phyloP scores from a whole-genome alignment of 768 basidiomycete species.

The Calocybe gangraenosa region DNA sequence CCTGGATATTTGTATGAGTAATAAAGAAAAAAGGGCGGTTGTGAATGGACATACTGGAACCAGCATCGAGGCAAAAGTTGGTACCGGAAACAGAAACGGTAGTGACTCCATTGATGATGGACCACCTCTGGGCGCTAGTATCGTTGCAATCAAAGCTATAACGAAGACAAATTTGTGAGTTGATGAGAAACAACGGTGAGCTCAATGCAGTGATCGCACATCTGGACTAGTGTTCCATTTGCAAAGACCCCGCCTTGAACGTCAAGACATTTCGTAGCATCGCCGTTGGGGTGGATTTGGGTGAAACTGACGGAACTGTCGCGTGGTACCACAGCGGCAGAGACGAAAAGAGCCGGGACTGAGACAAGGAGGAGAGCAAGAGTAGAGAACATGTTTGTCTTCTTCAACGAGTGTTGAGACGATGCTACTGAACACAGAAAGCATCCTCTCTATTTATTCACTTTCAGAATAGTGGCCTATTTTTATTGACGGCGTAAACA shows the following conservation, averaged over 20 bases:
- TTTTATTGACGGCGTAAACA: too few relatives aligned
- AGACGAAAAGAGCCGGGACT: background rate
- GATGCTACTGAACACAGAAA: background rate
- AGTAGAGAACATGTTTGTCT: background rate
- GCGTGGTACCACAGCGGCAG: background rate
- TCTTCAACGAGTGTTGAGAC: background rate
- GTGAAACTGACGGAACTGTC: constrained; percentile 2
- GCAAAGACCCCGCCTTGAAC: constrained; percentile 23
- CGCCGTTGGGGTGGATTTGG: constrained; percentile 20
- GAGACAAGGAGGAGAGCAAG: background rate
- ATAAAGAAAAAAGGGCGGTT: background rate
- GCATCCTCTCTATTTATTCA: background rate
- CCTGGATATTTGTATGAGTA: constrained; percentile 5
- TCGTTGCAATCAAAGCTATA: background rate
- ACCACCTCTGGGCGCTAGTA: constrained; percentile 24
- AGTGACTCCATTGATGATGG: constrained; percentile 21
- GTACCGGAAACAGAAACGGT: constrained; percentile 25
- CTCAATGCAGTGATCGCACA: constrained; percentile 18
- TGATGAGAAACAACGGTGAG: too few relatives aligned
- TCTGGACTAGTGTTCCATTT: constrained; percentile 29
- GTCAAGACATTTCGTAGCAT: constrained; percentile 24
- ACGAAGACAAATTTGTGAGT: background rate
- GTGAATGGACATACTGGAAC: constrained; percentile 17
- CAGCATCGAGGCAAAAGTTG: constrained; percentile 32
- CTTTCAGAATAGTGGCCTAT: background rate